Evolutionary conservation across 2,329 filamentous ascomycete genomes (phyloP), one percentile per base, ranked within the genome.

Genomic region (Aspergillus phoenicis): DNA sequence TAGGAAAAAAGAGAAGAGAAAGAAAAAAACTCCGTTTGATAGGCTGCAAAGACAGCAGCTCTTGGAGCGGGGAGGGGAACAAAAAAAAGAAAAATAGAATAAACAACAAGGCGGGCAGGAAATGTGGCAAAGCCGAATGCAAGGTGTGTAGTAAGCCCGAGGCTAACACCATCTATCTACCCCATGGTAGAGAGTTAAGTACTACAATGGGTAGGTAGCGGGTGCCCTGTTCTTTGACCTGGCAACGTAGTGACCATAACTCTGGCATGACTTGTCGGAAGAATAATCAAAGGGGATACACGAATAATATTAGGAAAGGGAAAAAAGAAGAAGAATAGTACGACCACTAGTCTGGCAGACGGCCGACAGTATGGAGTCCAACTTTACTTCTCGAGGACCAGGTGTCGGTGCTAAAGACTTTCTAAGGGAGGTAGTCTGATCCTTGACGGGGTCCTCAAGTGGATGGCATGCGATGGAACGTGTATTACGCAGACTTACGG

Each of bases 231-330:
- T 55, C n/a, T 13, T 52, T 56, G 33, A 39, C 2, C 59, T 52
- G 57, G 41, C 41, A 45, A 22, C 10, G 41, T 22, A 45, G 41
- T 45, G 4, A 8, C 17, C 17, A 22, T 41, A 38, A 30, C 33
- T 48, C 38, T 59, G 59, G 26, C 43, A 49, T 54, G 26, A 51
- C 41, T 59, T 61, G 49, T 58, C 54, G 62, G 58, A 54, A 63
- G 30, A 61, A 61, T 62, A 59, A 54, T 59, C 26, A 59, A 52
- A 49, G 43, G 26, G 33, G 54, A 53, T 38, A 52, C 39, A 62
- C 52, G 60, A 63, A 62, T 62, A 63, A 63, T 56, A 64, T 57
- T 63, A 65, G 64, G 59, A 60, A 60, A 63, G 53, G 53, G 55
- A 51, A 53, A 59, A 11, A 63, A 51, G 51, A 52, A 53, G 49